Conservation (phyloP, 805 yeast genomes). For the Priceomyces carsonii region DNA sequence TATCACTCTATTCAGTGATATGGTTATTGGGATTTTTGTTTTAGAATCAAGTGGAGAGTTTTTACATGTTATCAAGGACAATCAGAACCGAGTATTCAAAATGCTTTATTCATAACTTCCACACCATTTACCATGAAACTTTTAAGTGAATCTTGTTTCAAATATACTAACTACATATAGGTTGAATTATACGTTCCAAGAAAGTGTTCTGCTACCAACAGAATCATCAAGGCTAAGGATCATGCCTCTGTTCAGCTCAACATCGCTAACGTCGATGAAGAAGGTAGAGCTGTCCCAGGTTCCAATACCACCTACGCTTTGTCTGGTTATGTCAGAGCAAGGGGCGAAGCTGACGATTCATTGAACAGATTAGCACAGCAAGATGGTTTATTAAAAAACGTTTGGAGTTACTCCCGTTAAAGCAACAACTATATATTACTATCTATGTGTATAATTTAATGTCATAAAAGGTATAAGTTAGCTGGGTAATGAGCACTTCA, state of each 20-base stretch:
- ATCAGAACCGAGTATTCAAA: too few species aligned
- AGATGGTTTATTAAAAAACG: constrained; percentile 97
- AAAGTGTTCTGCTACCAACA: constrained; percentile 99
- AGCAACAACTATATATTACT: constrained; percentile 9
- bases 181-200: constrained; percentile 99
- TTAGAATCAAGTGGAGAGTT: too few species aligned
- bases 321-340: constrained; percentile 94
- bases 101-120: too few species aligned
- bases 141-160: too few species aligned
- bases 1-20: too few species aligned
- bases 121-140: too few species aligned
- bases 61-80: too few species aligned
- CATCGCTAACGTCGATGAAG: constrained; percentile 97
- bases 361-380: constrained; percentile 98
- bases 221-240: constrained; percentile 99
- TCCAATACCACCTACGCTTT: constrained; percentile 93
- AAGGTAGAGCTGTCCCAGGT: constrained; percentile 93
- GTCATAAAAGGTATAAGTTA: constrained; percentile 9
- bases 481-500: not conserved
- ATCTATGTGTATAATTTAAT: constrained; percentile 25
- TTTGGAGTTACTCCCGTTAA: constrained; percentile 94
- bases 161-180: constrained; percentile 47
- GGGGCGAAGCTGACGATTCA: constrained; percentile 99
- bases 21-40: too few species aligned
- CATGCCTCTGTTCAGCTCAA: constrained; percentile 99